Percentiles rank a stretch among this genome's conserved stretches.
Evolutionary conservation across 306 rosid genomes (phyloP).

Genomic region (Dicorynia guianensis): DNA sequence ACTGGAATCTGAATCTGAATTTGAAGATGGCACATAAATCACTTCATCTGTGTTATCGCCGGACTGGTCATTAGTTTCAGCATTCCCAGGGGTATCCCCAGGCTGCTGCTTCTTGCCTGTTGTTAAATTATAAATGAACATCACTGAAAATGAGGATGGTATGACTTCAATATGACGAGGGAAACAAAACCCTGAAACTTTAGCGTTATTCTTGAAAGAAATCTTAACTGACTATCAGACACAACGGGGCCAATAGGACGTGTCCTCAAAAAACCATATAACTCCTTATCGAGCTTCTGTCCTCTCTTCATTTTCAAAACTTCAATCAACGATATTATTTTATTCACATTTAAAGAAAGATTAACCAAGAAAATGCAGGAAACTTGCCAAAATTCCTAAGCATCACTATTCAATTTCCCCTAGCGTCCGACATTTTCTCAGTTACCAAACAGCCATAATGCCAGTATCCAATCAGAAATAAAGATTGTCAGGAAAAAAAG

Average conservation of each 20-base stretch:
- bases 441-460: not conserved
- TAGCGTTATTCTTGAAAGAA: not conserved
- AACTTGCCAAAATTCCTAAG: not conserved
- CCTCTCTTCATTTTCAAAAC: too few relatives aligned
- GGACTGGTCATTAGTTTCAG: conserved; percentile 10
- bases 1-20: conserved; percentile 19
- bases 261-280: too few relatives aligned
- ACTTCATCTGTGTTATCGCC: conserved; percentile 33
- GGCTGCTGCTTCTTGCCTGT: conserved; percentile 39
- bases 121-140: conserved; percentile 6
- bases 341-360: too few relatives aligned
- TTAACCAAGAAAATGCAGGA: not conserved
- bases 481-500: not conserved
- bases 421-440: not conserved
- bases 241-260: too few relatives aligned
- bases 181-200: too few relatives aligned
- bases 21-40: not conserved
- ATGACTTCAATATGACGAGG: not conserved
- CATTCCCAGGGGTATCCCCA: not conserved
- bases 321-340: too few relatives aligned
- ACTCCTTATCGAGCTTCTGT: too few relatives aligned
- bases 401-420: not conserved
- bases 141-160: not conserved
- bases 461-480: not conserved
- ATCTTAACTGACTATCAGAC: not conserved